These are phyloP conservation scores for Aspergillus cejpii DNA, from an alignment of 2,329 filamentous ascomycete species.

Conservation along the genomic window DNA sequence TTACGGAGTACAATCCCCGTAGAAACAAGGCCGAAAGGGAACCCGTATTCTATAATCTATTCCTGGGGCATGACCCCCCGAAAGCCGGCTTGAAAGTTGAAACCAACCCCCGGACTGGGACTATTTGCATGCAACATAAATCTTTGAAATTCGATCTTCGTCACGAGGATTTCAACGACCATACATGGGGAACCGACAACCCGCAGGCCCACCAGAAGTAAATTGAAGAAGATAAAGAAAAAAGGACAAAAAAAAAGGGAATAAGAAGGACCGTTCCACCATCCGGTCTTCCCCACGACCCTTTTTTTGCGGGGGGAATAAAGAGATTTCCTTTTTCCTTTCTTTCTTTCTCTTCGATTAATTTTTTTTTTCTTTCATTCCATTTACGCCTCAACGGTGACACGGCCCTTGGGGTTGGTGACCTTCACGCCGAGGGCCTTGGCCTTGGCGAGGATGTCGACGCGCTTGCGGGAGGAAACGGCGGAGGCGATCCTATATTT, in stretches of 20 bases:
- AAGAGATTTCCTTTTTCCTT: constrained; percentile 16
- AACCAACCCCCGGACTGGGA: too few species aligned
- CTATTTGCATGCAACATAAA: constrained; percentile 28
- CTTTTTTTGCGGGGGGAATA: too few species aligned
- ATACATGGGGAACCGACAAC: constrained; percentile 22
- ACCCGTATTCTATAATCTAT: too few species aligned
- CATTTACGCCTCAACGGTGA: constrained; percentile 78
- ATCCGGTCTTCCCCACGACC: not conserved
- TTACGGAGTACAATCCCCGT: too few species aligned
- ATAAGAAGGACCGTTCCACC: not conserved
- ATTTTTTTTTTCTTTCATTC: constrained; percentile 42
- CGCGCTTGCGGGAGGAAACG: constrained; percentile 96
- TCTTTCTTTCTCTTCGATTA: constrained; percentile 23
- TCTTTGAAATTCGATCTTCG: constrained; percentile 27
- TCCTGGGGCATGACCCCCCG: too few species aligned
- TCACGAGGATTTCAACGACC: constrained; percentile 23
- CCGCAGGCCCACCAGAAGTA: constrained; percentile 16
- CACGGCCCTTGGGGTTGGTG: constrained; percentile 98
- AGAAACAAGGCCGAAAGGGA: too few species aligned
- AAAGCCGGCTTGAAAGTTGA: too few species aligned
- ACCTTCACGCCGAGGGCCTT: constrained; percentile 99
- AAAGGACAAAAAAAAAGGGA: constrained; percentile 22
- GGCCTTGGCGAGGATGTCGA: constrained; percentile 94
- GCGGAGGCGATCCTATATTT: constrained; percentile 79
- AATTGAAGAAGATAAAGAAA: constrained; percentile 17